Base-by-base conservation (phyloP, 2,329 filamentous ascomycete species). In the Ophiocordyceps camponoti-rufipedis region DNA sequence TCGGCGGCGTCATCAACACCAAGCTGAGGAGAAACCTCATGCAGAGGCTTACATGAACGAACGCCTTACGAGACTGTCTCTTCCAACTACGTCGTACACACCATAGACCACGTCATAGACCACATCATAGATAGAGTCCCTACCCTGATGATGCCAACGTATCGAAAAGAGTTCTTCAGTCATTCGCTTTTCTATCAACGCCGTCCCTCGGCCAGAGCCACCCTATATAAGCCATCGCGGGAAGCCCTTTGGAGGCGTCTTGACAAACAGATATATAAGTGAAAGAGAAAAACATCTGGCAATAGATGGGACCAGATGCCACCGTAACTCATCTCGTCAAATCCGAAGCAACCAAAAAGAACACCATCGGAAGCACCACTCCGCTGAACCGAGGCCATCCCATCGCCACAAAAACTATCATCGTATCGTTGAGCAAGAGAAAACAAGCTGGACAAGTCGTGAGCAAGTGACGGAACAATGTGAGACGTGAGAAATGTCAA, bases 1-100 rank as follows among this genome's bases (percentile, higher is more conserved):
- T 94, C 12, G 88, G 87, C 1, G 87, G 87, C 0, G 85, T 94
- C 11, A 82, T 91, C 11, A 94, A 94, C 62, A 72, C 71, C 48
- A 79, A 82, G 55, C 68, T 89, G 41, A 71, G 87, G 53, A 68
- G 65, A 55, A 66, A 58, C 45, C 58, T 89, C 53, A 87, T 94
- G 80, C 66, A 65, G 52, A 70, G 60, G 53, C 57, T 85, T 47
- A 71, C 61, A 45, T 63, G 29, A 31, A 12, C 29, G 9, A 2
- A 4, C 8, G 2, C 4, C 29, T 10, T 31, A 31, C 23, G 23
- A 23, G 5, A 23, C 23, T 23, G 23, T 23, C 5, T 23, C 23
- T 23, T 3, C 23, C 3, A 3, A 23, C 23, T n/a, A 5, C 5
- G 23, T 23, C 23, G 29, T 10, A 9, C 14, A 18, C 35, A 23